Percentiles rank a stretch among this genome's conserved stretches.
These are phyloP conservation scores for Entomortierella parvispora DNA, from an alignment of 192 early-diverging fungal species.

Conservation along the genomic window DNA sequence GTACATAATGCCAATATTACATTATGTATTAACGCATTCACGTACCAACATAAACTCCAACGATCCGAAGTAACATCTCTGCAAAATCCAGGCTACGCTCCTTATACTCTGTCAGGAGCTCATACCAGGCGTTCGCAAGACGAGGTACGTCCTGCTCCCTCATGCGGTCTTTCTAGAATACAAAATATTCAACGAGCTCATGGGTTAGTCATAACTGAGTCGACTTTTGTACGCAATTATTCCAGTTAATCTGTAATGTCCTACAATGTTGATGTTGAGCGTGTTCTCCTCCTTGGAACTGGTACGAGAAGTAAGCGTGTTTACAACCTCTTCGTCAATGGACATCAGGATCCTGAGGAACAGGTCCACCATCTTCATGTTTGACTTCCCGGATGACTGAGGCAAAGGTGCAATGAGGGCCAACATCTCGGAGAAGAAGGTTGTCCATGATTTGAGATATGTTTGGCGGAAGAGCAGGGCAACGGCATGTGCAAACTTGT, in stretches of 20 bases:
- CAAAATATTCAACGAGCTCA: not conserved
- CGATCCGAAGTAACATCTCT: slow-evolving; percentile 70
- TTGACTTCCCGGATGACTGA: slow-evolving; percentile 56
- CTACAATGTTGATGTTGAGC: slow-evolving; percentile 77
- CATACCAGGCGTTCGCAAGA: slow-evolving; percentile 81
- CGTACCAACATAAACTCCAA: slow-evolving; percentile 84
- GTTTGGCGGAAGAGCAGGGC: slow-evolving; percentile 82
- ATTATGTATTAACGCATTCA: not conserved
- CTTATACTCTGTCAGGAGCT: slow-evolving; percentile 72
- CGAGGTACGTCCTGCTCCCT: slow-evolving; percentile 78
- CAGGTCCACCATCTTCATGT: slow-evolving; percentile 70
- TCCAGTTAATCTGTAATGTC: not conserved
- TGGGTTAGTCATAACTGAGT: no score
- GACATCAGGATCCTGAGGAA: slow-evolving; percentile 81
- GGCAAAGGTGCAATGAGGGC: slow-evolving; percentile 64
- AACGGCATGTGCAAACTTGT: slow-evolving; percentile 87
- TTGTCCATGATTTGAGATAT: slow-evolving; percentile 88
- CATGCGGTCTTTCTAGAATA: slow-evolving; percentile 84
- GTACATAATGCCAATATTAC: not conserved
- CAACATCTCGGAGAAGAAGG: slow-evolving; percentile 90
- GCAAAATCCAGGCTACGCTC: slow-evolving; percentile 71
- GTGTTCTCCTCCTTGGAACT: slow-evolving; percentile 68
- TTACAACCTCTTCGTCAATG: slow-evolving; percentile 92
- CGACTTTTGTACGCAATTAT: not conserved
- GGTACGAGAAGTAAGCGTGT: slow-evolving; percentile 69